These are phyloP conservation scores for Cladosporium sp. DNA, from an alignment of 2,329 filamentous ascomycete genomes.

Conservation along the genomic window DNA sequence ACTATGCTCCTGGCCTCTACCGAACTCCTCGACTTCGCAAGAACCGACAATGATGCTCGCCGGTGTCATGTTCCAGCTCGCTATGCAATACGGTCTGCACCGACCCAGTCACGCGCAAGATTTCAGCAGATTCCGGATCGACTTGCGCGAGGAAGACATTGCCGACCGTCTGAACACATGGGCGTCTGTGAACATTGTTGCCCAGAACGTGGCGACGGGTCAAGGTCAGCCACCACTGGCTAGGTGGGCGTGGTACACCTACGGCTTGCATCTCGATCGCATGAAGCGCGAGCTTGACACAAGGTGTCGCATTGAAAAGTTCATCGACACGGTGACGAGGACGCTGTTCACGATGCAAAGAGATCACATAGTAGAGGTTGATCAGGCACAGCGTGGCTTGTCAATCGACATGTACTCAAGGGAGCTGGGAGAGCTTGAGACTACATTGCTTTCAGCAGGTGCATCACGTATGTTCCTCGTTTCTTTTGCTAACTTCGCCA, in stretches of 20 bases:
- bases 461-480: conserved; percentile 23
- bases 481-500: too few species aligned
- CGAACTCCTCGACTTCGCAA: conserved; percentile 73
- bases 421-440: conserved; percentile 34
- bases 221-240: conserved; percentile 68
- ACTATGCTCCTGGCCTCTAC: conserved; percentile 76
- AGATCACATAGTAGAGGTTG: conserved; percentile 58
- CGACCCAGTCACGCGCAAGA: conserved; percentile 78
- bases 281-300: conserved; percentile 59
- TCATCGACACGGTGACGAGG: conserved; percentile 73
- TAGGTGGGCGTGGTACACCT: conserved; percentile 55
- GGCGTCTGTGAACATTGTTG: conserved; percentile 82
- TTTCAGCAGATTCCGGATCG: conserved; percentile 64
- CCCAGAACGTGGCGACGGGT: conserved; percentile 74
- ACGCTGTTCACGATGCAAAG: conserved; percentile 76
- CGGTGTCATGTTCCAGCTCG: conserved; percentile 82
- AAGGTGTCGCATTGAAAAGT: conserved; percentile 67
- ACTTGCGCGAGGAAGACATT: conserved; percentile 74
- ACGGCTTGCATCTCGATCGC: conserved; percentile 71
- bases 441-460: conserved; percentile 31
- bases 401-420: conserved; percentile 35
- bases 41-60: conserved; percentile 79
- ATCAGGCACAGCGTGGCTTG: conserved; percentile 33
- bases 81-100: conserved; percentile 78
- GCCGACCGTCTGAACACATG: conserved; percentile 75